phyloP scores from a whole-genome alignment of 352 stramenopile species.

The Discostella stelligera region DNA sequence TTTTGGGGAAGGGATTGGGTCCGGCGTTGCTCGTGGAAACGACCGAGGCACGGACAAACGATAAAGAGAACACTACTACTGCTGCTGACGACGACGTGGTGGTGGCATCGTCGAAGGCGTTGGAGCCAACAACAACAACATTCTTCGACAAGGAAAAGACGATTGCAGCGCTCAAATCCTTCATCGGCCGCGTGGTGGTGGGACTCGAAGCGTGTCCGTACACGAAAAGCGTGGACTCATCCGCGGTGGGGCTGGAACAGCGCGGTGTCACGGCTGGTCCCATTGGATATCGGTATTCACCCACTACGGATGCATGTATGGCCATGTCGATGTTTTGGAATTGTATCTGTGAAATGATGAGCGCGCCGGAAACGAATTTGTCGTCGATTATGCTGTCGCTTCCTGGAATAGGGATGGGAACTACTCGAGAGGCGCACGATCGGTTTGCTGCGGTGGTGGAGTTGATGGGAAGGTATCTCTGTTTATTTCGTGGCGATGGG shows the following conservation, averaged over 20 bases:
- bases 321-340: slow-evolving; percentile 70
- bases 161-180: slow-evolving; percentile 56
- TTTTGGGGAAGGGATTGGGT: slow-evolving; percentile 68
- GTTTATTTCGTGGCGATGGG: slow-evolving; percentile 54
- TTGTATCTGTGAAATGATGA: slow-evolving; percentile 65
- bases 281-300: slow-evolving; percentile 55
- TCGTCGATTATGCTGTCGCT: slow-evolving; percentile 58
- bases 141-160: slow-evolving; percentile 54
- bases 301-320: slow-evolving; percentile 49
- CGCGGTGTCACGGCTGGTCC: slow-evolving; percentile 31
- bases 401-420: slow-evolving; percentile 32
- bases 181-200: slow-evolving; percentile 57
- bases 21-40: slow-evolving; percentile 72
- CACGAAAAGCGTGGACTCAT: slow-evolving; percentile 37
- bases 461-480: slow-evolving; percentile 58
- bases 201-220: slow-evolving; percentile 51
- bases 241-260: slow-evolving; percentile 36
- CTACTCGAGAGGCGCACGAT: slow-evolving; percentile 21
- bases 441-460: slow-evolving; percentile 59
- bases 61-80: slow-evolving; percentile 16
- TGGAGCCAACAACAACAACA: slow-evolving; percentile 13
- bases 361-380: slow-evolving; percentile 32
- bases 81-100: too few relatives aligned
- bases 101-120: slow-evolving; percentile 5
- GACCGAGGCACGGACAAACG: slow-evolving; percentile 25